phyloP scores from a whole-genome alignment of 176 grass and related monocot species.

The Alopecurus myosuroides region DNA sequence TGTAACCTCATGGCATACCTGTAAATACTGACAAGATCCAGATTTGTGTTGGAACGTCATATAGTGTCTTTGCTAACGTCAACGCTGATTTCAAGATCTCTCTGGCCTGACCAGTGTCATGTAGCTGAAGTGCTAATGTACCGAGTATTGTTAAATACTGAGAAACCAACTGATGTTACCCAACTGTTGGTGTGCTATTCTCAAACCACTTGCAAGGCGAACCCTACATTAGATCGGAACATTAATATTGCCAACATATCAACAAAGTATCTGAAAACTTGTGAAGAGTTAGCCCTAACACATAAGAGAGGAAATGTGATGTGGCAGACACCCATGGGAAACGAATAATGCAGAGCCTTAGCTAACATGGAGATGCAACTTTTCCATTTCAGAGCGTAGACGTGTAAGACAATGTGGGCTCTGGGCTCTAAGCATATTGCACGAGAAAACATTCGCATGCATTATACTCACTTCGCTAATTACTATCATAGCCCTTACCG shows the following conservation, averaged over 20 bases:
- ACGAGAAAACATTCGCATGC: not conserved
- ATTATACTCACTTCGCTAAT: not conserved
- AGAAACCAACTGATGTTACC: constrained; percentile 99
- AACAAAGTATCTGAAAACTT: constrained; percentile 14
- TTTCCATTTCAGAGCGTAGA: not conserved
- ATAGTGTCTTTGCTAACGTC: constrained; percentile 92
- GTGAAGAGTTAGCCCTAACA: not conserved
- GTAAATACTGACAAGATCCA: constrained; percentile 97
- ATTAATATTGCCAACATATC: constrained; percentile 5
- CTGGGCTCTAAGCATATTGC: not conserved
- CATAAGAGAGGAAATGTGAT: not conserved
- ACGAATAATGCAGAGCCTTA: constrained; percentile 5
- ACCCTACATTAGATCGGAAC: constrained; percentile 48
- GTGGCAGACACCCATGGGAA: not conserved
- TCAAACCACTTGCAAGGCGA: constrained; percentile 93
- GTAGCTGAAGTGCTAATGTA: constrained; percentile 89
- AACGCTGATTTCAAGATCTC: constrained; percentile 95
- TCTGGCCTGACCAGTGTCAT: constrained; percentile 80
- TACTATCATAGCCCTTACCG: constrained; percentile 38
- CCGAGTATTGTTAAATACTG: constrained; percentile 95
- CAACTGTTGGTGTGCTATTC: constrained; percentile 93
- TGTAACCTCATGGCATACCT: constrained; percentile 35
- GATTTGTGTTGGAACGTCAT: constrained; percentile 96
- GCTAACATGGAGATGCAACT: not conserved
- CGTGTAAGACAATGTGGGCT: not conserved